Percentiles rank a stretch among this genome's conserved stretches.
Conservation (phyloP, 129 eudicot genomes). For the Daucus carota region DNA sequence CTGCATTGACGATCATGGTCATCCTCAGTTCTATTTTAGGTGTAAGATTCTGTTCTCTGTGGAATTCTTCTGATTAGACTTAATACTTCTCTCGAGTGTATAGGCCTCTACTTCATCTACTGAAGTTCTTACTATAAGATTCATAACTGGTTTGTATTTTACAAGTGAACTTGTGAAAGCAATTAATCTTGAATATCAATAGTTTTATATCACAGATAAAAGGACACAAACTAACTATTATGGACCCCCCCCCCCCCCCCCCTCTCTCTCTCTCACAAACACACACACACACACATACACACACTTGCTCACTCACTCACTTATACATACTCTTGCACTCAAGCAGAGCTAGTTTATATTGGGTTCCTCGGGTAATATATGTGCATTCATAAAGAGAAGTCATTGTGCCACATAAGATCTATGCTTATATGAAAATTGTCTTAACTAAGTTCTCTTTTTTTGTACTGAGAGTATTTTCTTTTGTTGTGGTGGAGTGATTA, state of each 20-base stretch:
- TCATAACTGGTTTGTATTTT: background rate
- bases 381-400: background rate
- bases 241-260: background rate
- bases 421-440: background rate
- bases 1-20: background rate
- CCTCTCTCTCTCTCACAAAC: background rate
- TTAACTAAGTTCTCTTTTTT: background rate
- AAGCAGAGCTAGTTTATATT: background rate
- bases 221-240: background rate
- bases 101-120: background rate
- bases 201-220: background rate
- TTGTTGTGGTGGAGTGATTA: background rate
- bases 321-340: background rate
- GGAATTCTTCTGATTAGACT: background rate
- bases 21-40: background rate
- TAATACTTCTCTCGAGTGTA: background rate
- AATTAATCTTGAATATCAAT: background rate
- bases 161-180: background rate
- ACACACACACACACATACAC: background rate
- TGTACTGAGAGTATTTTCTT: background rate
- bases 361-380: background rate
- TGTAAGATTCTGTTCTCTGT: background rate
- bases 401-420: background rate
- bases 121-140: background rate
- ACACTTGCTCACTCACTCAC: too few species aligned